Evolutionary conservation across 805 yeast species (phyloP), one percentile per base, ranked within the genome.

Genomic region (Barnettozyma sucrosica): DNA sequence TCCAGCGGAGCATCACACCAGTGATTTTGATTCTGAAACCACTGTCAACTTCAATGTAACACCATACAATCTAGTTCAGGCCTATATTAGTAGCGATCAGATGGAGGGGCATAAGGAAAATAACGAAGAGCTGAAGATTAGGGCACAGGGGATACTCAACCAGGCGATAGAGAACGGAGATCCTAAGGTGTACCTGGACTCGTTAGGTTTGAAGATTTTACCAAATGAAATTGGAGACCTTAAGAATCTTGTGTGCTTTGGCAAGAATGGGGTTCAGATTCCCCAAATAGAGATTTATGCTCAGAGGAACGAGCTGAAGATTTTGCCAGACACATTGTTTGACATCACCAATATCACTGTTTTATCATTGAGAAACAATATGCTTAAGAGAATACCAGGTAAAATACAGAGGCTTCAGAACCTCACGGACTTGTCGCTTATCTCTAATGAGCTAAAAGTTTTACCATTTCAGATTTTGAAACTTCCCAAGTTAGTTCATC

Each of bases 171-270:
- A 78, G 51, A 69, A 74, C 38, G 69, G 71, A 6, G 52, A 58
- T 8, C 68, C 77, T 1, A 65, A 57, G n/a, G 65, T 81, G 2
- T 63, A 71, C 47, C 55, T 81, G 24, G 83, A 79, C 45, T 63
- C 70, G 14, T 57, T 79, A 61, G 71, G 69, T 0, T 62, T 81
- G 36, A 66, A 64, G 10, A 71, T 71, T 6, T 59, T 81, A 3
- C 85, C 87, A 1, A 79, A 76, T 44, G 83, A 79, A 52, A 69
- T 81, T 25, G 72, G 72, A 44, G 87, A 81, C 57, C 64, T 81
- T 52, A 71, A 77, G 54, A 71, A 79, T 46, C 61, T 79, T 54
- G 80, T 79, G n/a, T 70, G 72, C 47, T 71, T 70, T 51, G 66
- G 63, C 5, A 50, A 55, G 1, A 53, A 55, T 9, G 70, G 68